These are phyloP conservation scores for Suillus hirtellus DNA, from an alignment of 768 basidiomycete species.

Conservation along the genomic window DNA sequence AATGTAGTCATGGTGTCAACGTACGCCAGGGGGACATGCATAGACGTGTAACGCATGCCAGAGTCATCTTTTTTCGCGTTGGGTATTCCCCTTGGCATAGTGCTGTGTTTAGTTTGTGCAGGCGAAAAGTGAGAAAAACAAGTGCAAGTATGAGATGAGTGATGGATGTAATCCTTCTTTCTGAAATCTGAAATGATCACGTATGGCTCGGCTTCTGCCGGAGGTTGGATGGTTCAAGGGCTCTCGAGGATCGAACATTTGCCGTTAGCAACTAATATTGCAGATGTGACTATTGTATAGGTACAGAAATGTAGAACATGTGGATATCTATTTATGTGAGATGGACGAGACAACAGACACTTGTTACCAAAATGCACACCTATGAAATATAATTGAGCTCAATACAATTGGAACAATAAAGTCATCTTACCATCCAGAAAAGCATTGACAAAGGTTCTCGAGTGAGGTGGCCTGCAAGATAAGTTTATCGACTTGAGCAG, in stretches of 20 bases:
- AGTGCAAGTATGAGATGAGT: neutral
- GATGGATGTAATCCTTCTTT: neutral
- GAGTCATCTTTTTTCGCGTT: constrained; percentile 81
- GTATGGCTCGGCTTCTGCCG: constrained; percentile 7
- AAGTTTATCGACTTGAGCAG: constrained; percentile 86
- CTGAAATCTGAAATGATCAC: neutral
- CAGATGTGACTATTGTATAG: constrained; percentile 9
- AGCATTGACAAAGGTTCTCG: constrained; percentile 96
- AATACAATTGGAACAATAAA: neutral
- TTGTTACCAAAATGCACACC: constrained; percentile 76
- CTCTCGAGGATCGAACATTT: neutral
- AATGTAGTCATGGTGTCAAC: constrained; percentile 23
- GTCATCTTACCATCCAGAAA: constrained; percentile 80
- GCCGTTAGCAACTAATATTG: neutral
- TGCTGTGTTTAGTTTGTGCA: neutral
- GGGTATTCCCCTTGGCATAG: constrained; percentile 82
- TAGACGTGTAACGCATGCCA: constrained; percentile 78
- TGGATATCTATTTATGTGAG: constrained; percentile 18
- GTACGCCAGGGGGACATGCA: constrained; percentile 77
- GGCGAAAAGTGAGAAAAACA: neutral
- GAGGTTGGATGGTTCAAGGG: neutral
- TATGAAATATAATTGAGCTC: constrained; percentile 21
- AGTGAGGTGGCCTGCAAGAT: constrained; percentile 92
- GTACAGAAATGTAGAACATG: constrained; percentile 24
- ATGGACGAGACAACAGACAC: constrained; percentile 5